phyloP scores from a whole-genome alignment of 805 yeast genomes.

The Barnettozyma botsteinii region DNA sequence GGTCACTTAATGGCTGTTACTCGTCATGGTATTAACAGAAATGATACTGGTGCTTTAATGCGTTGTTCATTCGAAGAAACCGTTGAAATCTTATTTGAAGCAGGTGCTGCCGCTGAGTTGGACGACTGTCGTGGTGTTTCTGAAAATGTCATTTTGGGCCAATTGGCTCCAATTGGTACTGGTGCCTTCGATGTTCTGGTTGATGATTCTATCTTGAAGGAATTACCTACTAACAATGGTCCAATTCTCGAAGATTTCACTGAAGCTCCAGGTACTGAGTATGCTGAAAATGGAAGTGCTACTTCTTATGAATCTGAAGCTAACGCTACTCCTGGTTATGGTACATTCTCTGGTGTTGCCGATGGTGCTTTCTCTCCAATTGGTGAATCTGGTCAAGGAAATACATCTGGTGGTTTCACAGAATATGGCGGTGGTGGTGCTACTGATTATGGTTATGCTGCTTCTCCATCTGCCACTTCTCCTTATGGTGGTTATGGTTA shows the following conservation, averaged over 20 bases:
- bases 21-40: conserved; percentile 98
- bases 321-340: conserved; percentile 74
- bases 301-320: conserved; percentile 74
- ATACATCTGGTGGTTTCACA: conserved; percentile 73
- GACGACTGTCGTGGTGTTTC: conserved; percentile 99
- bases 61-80: conserved; percentile 99
- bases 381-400: conserved; percentile 76
- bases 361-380: conserved; percentile 91
- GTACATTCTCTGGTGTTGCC: conserved; percentile 56
- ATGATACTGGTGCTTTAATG: conserved; percentile 98
- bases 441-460: conserved; percentile 51
- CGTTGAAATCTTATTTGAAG: conserved; percentile 94
- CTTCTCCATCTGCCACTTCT: conserved; percentile 55
- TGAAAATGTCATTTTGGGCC: conserved; percentile 95
- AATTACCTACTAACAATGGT: conserved; percentile 30
- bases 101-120: conserved; percentile 95
- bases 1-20: conserved; percentile 98
- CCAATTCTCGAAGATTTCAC: conserved; percentile 36
- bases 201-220: conserved; percentile 79
- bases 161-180: conserved; percentile 97
- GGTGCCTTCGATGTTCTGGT: conserved; percentile 96
- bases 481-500: conserved; percentile 40
- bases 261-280: conserved; percentile 30
- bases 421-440: conserved; percentile 53
- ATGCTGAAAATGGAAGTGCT: conserved; percentile 59